Conservation (phyloP, 2,329 filamentous ascomycete genomes). For the Ascosphaera pollenicola region DNA sequence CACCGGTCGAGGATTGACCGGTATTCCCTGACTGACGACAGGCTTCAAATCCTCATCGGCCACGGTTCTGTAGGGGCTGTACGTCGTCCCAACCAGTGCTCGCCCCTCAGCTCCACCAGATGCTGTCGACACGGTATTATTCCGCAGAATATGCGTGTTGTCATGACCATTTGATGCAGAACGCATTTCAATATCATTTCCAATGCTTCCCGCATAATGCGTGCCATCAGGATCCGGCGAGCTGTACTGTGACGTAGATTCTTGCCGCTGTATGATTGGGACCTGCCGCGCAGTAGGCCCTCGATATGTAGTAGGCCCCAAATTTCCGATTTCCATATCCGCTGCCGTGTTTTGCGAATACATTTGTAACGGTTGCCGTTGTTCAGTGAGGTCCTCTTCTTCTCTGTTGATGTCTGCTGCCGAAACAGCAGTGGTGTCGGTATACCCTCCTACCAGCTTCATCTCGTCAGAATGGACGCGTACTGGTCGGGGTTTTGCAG, state of each 20-base stretch:
- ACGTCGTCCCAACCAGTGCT: neutral
- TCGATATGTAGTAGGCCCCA: neutral
- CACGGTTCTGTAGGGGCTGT: neutral
- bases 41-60: neutral
- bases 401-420: constrained; percentile 38
- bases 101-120: neutral
- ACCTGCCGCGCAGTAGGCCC: neutral
- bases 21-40: neutral
- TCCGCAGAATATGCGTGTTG: neutral
- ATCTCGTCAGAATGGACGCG: neutral
- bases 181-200: neutral
- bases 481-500: constrained; percentile 5
- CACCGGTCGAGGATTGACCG: neutral
- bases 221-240: neutral
- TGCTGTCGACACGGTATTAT: neutral
- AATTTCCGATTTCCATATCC: too few species aligned
- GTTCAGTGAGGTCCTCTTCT: constrained; percentile 19
- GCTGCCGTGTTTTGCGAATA: too few species aligned
- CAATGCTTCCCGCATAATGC: neutral
- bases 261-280: neutral
- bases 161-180: neutral
- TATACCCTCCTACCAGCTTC: neutral
- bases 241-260: neutral
- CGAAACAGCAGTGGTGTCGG: neutral
- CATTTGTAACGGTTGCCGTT: neutral